These are phyloP conservation scores for Tanacetum coccineum DNA, from an alignment of 129 eudicot species.

Conservation along the genomic window DNA sequence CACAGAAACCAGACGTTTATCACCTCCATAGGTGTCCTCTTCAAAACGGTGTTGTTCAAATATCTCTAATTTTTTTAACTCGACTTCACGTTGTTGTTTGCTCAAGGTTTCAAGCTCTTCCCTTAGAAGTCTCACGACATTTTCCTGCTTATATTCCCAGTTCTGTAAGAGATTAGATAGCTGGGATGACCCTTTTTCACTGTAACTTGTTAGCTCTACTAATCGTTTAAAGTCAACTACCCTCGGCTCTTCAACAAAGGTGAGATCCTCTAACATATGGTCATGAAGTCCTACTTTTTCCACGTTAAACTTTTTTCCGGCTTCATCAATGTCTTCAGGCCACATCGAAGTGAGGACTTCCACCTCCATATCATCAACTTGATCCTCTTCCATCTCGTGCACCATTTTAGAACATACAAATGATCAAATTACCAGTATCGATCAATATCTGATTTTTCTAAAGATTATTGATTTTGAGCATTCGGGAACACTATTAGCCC, in stretches of 20 bases:
- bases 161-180: slow-evolving; percentile 64
- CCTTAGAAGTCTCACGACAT: slow-evolving; percentile 74
- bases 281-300: slow-evolving; percentile 66
- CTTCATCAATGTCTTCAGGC: slow-evolving; percentile 90
- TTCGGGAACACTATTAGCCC: not conserved
- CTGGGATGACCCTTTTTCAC: slow-evolving; percentile 84
- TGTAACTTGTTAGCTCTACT: slow-evolving; percentile 65
- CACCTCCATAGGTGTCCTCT: slow-evolving; percentile 50
- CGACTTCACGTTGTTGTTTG: slow-evolving; percentile 76
- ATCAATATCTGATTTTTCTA: not conserved
- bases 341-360: slow-evolving; percentile 85
- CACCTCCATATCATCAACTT: slow-evolving; percentile 66
- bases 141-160: slow-evolving; percentile 85
- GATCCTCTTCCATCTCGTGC: slow-evolving; percentile 46
- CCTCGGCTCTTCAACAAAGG: slow-evolving; percentile 51
- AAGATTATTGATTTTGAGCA: not conserved
- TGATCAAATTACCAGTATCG: slow-evolving; percentile 12
- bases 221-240: slow-evolving; percentile 67
- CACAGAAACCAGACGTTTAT: slow-evolving; percentile 65
- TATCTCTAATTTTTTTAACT: slow-evolving; percentile 80
- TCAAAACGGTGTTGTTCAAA: slow-evolving; percentile 81
- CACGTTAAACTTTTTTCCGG: slow-evolving; percentile 66
- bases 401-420: slow-evolving; percentile 33
- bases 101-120: slow-evolving; percentile 83
- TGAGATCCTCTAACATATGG: slow-evolving; percentile 66